Evolutionary conservation across 2,329 filamentous ascomycete genomes (phyloP).

Genomic region (Ambrosiella beaveri): DNA sequence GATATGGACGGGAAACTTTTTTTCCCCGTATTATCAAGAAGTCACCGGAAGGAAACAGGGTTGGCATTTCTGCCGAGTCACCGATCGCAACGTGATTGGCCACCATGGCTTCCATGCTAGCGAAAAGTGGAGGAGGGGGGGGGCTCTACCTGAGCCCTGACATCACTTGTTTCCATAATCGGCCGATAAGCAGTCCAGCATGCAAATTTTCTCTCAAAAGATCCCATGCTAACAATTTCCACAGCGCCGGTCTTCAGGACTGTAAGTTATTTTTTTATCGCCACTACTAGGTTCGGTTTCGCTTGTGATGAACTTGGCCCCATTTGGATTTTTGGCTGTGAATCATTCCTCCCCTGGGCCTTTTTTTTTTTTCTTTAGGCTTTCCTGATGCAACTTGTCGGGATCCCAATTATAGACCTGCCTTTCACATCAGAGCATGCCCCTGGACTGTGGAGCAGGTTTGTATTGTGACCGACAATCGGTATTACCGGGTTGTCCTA

Average conservation of each 20-base stretch:
- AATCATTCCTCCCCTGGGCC: not conserved
- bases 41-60: not conserved
- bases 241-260: slow-evolving; percentile 13
- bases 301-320: not conserved
- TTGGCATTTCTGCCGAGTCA: not conserved
- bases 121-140: not conserved
- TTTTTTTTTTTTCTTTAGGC: slow-evolving; percentile 1
- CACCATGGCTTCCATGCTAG: not conserved
- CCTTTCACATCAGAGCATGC: not conserved
- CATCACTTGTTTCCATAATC: not conserved
- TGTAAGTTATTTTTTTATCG: slow-evolving; percentile 7
- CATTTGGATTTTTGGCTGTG: not conserved
- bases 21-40: not conserved
- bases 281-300: not conserved
- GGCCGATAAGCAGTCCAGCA: not conserved
- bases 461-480: not conserved
- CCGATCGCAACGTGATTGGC: not conserved
- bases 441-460: not conserved
- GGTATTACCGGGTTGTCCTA: not conserved
- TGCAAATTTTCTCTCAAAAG: not conserved
- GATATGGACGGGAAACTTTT: not conserved
- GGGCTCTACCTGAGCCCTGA: not conserved
- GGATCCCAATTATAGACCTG: not conserved
- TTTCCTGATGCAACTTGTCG: not conserved
- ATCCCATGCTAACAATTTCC: slow-evolving; percentile 7